These are phyloP conservation scores for Fusarium hostae DNA, from an alignment of 2,329 filamentous ascomycete genomes.

Conservation along the genomic window DNA sequence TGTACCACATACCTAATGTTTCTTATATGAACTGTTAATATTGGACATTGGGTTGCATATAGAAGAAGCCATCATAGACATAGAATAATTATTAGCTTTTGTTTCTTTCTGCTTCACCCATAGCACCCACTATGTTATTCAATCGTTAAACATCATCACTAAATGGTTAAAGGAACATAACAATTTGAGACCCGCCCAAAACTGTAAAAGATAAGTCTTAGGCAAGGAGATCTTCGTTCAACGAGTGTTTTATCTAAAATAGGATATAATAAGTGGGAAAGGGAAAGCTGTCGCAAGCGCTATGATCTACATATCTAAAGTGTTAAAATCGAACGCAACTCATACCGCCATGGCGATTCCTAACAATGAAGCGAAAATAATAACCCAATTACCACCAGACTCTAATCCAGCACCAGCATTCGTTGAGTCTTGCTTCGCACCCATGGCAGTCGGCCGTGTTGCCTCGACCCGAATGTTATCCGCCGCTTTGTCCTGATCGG, in stretches of 20 bases:
- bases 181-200: too few relatives aligned
- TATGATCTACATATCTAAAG: constrained; percentile 10
- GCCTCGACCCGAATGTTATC: constrained; percentile 51
- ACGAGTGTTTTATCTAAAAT: neutral
- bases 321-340: neutral
- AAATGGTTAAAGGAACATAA: neutral
- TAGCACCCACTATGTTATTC: neutral
- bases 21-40: neutral
- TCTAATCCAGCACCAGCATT: neutral
- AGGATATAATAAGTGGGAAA: constrained; percentile 14
- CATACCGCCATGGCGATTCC: constrained; percentile 15
- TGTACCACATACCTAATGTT: neutral
- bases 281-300: constrained; percentile 12
- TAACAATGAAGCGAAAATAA: constrained; percentile 11
- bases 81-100: neutral
- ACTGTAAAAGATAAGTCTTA: neutral
- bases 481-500: constrained; percentile 46
- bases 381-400: neutral
- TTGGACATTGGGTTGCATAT: neutral
- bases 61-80: neutral
- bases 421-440: neutral
- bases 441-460: constrained; percentile 39
- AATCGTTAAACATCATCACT: neutral
- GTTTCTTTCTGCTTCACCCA: neutral
- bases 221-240: neutral